A percentile compares a stretch with the other conserved stretches of the same genome.
Evolutionary conservation across 2,329 filamentous ascomycete genomes (phyloP).

Genomic region (Pseudogymnoascus sp.): DNA sequence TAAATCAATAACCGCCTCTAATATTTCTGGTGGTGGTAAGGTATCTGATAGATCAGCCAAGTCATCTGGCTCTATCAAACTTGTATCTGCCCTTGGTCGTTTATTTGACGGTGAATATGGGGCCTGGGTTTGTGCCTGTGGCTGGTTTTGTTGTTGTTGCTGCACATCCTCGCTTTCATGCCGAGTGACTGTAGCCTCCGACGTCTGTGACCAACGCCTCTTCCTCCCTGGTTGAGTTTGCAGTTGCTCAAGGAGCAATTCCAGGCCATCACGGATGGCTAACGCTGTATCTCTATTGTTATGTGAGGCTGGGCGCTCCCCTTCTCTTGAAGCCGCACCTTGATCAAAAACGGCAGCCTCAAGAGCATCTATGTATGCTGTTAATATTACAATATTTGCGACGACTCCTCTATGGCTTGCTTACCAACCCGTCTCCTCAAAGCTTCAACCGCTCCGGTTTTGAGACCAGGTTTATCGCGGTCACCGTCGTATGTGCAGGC

Average conservation of each 20-base stretch:
- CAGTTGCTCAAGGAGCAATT: conserved; percentile 7
- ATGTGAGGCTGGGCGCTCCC: not conserved
- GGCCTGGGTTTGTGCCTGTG: not conserved
- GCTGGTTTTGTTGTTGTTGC: not conserved
- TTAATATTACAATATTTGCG: not conserved
- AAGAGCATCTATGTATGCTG: not conserved
- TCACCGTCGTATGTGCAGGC: conserved; percentile 20
- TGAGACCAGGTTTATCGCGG: conserved; percentile 20
- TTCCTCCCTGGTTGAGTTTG: not conserved
- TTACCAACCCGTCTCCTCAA: conserved; percentile 16
- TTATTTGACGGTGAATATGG: not conserved
- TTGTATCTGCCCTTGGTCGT: conserved; percentile 20
- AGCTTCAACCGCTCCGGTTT: conserved; percentile 19
- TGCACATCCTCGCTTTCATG: conserved; percentile 18
- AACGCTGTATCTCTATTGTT: conserved; percentile 7
- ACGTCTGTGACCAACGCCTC: conserved; percentile 15
- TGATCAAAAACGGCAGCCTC: not conserved
- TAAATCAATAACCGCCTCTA: conserved; percentile 14
- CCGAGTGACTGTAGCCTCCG: conserved; percentile 17
- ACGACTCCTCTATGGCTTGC: not conserved
- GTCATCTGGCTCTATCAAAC: conserved; percentile 17
- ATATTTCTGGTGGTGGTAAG: conserved; percentile 9
- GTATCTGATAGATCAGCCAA: conserved; percentile 8
- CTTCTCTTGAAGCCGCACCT: not conserved
- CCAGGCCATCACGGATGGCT: conserved; percentile 1